Base-by-base conservation (phyloP, 2,329 filamentous ascomycete genomes). In the Aspergillus fumigatiaffinis region DNA sequence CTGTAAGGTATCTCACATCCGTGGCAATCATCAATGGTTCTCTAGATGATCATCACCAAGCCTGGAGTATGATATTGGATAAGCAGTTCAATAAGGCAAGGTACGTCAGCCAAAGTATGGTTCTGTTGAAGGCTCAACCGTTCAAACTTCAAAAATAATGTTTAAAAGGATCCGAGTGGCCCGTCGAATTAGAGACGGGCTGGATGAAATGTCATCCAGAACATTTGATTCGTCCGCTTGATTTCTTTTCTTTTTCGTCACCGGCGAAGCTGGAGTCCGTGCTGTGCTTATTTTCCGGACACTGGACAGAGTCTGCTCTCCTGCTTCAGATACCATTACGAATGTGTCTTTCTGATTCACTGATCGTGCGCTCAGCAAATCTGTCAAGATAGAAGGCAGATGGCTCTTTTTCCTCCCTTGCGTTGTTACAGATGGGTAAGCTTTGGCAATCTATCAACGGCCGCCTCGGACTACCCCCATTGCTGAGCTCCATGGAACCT, bases 361-460 rank as follows among this genome's bases (percentile, higher is more conserved):
- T 17, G 32, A 6, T 38, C 14, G 17, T 38, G 32, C 14, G 32
- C 32, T 17, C 14, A 38, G 14, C 5, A 38, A 7, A 17, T 38
- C 32, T 3, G 32, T 38, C 32, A n/a, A 7, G 14, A 35, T 17
- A 17, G 14, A 38, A 38, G 14, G 32, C 14, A 6, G 32, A 7
- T 3, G 32, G 32, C 14, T 38, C 17, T 38, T 25, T 25, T 32
- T 35, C 3, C 32, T 4, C 5, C 5, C 2, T 8, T 38, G 32
- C 5, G 14, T 38, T 17, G 32, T 38, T 17, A 38, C 32, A 38
- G 32, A 17, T 17, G 32, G 32, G 32, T 38, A 17, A 38, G 14
- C 44, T 62, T 52, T 54, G 60, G 58, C 57, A 58, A 54, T 50
- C 48, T 53, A 49, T 52, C 58, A 50, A 57, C 47, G 55, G 55